Percentiles rank a stretch among this genome's conserved stretches.
These are phyloP conservation scores for Fusarium sterilihyphosum DNA, from an alignment of 2,329 filamentous ascomycete genomes.

Conservation along the genomic window DNA sequence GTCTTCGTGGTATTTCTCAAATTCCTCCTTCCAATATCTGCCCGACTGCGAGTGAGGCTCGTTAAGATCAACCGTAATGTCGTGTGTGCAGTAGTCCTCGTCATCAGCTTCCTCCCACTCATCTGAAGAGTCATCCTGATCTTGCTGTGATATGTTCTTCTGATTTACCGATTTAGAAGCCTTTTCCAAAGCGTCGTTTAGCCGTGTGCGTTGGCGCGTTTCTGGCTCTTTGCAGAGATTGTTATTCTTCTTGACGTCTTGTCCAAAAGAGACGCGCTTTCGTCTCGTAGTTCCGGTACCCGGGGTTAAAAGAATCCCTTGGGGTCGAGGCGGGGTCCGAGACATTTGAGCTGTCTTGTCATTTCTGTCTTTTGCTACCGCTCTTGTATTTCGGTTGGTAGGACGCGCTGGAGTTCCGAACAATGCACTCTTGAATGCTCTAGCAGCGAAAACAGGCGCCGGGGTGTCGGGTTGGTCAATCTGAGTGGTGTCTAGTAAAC, in stretches of 20 bases:
- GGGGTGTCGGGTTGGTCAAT: constrained; percentile 71
- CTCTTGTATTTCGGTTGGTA: constrained; percentile 46
- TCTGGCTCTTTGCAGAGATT: constrained; percentile 44
- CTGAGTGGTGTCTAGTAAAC: constrained; percentile 53
- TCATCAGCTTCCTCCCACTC: constrained; percentile 64
- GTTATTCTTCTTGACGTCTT: constrained; percentile 60
- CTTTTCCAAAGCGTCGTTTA: constrained; percentile 59
- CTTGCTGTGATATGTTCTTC: constrained; percentile 9
- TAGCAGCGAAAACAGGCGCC: constrained; percentile 72
- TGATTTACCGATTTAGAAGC: constrained; percentile 27
- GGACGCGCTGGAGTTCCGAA: constrained; percentile 66
- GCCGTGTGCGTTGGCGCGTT: constrained; percentile 51
- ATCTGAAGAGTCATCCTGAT: constrained; percentile 45
- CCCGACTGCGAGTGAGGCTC: constrained; percentile 80
- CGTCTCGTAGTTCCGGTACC: constrained; percentile 68
- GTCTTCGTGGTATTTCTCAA: constrained; percentile 76
- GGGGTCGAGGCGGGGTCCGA: constrained; percentile 60
- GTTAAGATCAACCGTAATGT: constrained; percentile 76
- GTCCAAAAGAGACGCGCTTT: constrained; percentile 73
- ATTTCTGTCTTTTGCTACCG: constrained; percentile 36
- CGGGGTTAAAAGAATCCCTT: constrained; percentile 71
- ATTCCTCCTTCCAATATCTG: constrained; percentile 83
- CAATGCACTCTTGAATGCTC: constrained; percentile 70
- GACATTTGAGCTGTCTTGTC: constrained; percentile 42
- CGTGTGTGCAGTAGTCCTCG: constrained; percentile 60